A percentile compares a stretch with the other conserved stretches of the same genome.
Evolutionary conservation across 2,329 filamentous ascomycete genomes (phyloP).

Genomic region (Clarireedia hainanense): DNA sequence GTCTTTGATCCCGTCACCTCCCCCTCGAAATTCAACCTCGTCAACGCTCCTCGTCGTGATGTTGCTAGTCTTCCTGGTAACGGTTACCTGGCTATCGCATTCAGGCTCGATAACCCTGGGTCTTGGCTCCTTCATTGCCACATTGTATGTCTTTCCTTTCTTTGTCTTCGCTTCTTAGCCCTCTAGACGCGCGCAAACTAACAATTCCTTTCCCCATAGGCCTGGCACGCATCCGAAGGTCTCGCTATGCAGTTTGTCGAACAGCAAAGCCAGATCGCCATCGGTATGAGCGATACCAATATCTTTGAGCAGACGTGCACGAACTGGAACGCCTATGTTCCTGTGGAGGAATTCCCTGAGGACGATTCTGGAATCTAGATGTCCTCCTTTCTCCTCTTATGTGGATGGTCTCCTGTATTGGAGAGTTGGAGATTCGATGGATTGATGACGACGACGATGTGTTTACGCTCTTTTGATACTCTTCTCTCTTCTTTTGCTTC

Average conservation of each 20-base stretch:
- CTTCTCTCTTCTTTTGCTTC: not conserved
- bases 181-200: too few relatives aligned
- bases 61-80: constrained; percentile 38
- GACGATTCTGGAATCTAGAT: constrained; percentile 26
- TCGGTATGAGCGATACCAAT: constrained; percentile 13
- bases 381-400: too few relatives aligned
- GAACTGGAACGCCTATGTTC: constrained; percentile 18
- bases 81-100: constrained; percentile 27
- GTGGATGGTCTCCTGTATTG: not conserved
- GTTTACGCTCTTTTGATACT: not conserved
- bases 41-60: constrained; percentile 45
- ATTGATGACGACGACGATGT: not conserved
- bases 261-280: constrained; percentile 17
- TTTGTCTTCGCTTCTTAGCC: too few relatives aligned
- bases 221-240: constrained; percentile 47
- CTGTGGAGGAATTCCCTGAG: constrained; percentile 12
- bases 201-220: too few relatives aligned
- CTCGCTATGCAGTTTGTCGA: constrained; percentile 45
- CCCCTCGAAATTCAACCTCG: constrained; percentile 19
- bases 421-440: not conserved
- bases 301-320: constrained; percentile 18
- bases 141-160: constrained; percentile 18
- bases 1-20: constrained; percentile 27
- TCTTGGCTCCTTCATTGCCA: constrained; percentile 31
- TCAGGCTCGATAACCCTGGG: constrained; percentile 29